Evolutionary conservation across 768 basidiomycete genomes (phyloP).

Genomic region (Lentinula detonsa): DNA sequence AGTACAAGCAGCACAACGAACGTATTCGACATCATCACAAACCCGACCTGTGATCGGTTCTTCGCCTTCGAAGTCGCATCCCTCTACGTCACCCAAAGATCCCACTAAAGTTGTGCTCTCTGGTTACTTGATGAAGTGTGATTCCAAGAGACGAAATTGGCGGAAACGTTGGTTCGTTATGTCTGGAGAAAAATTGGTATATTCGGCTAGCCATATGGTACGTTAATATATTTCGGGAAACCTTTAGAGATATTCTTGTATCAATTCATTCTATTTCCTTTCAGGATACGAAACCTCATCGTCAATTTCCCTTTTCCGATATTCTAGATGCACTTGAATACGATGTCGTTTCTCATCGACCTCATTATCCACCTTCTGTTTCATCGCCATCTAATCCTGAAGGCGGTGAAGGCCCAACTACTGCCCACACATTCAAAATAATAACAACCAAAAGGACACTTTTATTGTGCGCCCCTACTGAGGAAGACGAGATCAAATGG

Average conservation of each 20-base stretch:
- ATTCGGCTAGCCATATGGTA: constrained; percentile 95
- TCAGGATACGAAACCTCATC: constrained; percentile 87
- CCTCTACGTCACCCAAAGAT: constrained; percentile 37
- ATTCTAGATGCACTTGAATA: constrained; percentile 93
- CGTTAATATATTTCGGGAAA: constrained; percentile 18
- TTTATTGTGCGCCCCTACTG: constrained; percentile 87
- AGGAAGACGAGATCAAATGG: constrained; percentile 99
- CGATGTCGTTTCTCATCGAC: constrained; percentile 51
- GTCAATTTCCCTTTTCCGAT: constrained; percentile 76
- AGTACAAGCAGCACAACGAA: constrained; percentile 30
- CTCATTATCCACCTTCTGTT: constrained; percentile 29
- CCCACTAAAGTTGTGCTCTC: constrained; percentile 75
- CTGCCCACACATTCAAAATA: constrained; percentile 82
- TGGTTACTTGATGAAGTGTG: constrained; percentile 96
- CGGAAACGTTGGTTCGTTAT: constrained; percentile 96
- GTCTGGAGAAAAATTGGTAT: constrained; percentile 82
- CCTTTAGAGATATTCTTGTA: background rate
- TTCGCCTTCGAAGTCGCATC: constrained; percentile 37
- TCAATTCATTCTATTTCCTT: constrained; percentile 8
- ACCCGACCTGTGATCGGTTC: constrained; percentile 30
- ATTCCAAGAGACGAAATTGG: constrained; percentile 90
- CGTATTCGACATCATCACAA: constrained; percentile 40
- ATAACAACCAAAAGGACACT: constrained; percentile 91
- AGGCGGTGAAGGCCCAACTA: constrained; percentile 38
- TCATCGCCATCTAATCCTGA: constrained; percentile 28